These are phyloP conservation scores for Echinochloa phyllopogon DNA, from an alignment of 176 grass and related monocot species.

Conservation along the genomic window DNA sequence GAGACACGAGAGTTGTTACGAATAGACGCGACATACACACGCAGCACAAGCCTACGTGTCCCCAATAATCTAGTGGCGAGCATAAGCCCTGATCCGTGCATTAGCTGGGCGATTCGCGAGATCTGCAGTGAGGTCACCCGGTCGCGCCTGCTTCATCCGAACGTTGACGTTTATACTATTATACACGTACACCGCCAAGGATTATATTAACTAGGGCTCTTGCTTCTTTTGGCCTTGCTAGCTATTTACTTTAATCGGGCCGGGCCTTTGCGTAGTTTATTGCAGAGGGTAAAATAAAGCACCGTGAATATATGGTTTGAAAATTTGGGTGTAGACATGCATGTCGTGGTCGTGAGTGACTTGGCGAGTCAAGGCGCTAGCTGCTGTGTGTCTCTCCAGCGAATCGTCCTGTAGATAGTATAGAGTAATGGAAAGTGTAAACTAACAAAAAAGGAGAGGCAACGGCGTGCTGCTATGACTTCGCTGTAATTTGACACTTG, in stretches of 20 bases:
- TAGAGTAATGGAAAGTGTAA: slow-evolving; percentile 23
- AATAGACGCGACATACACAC: slow-evolving; percentile 34
- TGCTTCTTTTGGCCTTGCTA: not conserved
- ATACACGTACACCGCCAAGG: not conserved
- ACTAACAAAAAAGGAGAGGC: not conserved
- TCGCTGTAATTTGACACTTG: slow-evolving; percentile 38
- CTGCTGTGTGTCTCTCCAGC: not conserved
- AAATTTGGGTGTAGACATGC: not conserved
- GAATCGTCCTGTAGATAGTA: slow-evolving; percentile 37
- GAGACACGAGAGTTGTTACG: slow-evolving; percentile 33
- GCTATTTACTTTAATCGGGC: slow-evolving; percentile 14
- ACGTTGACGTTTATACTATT: slow-evolving; percentile 51
- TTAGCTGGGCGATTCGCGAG: slow-evolving; percentile 38
- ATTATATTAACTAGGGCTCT: not conserved
- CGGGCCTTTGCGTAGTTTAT: not conserved
- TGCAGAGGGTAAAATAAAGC: not conserved
- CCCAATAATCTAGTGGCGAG: slow-evolving; percentile 23
- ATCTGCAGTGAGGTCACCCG: slow-evolving; percentile 44
- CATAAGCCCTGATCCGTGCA: not conserved
- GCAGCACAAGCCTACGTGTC: slow-evolving; percentile 26
- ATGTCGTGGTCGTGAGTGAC: not conserved
- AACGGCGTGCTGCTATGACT: slow-evolving; percentile 21
- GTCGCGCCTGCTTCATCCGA: slow-evolving; percentile 62
- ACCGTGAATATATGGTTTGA: slow-evolving; percentile 34
- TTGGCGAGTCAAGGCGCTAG: slow-evolving; percentile 11